Base-by-base conservation (phyloP, 1,139 yeast genomes). In the Pneumocystis carinii region DNA sequence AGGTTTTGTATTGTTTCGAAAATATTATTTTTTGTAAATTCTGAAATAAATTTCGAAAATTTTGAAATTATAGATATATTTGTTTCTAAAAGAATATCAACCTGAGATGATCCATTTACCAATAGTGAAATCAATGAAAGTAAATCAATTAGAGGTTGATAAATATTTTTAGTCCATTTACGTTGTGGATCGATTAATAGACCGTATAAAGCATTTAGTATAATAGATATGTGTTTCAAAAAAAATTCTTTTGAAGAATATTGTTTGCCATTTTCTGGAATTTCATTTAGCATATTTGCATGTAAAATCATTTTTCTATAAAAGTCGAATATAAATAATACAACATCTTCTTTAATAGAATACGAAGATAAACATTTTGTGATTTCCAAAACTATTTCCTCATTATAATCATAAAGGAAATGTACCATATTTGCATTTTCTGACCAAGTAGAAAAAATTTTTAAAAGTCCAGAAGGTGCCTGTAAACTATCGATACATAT, bases 401-500 rank as follows among this genome's bases (percentile, higher is more conserved):
- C 80, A 69, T 86, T 85, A 64, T 79, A 76, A 67, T 79, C 79
- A 64, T 61, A 60, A 24, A 88, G 73, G 66, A 86, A 82, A 27
- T 77, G 77, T 62, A 79, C 75, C 56, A 85, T 77, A 36, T 76
- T 75, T 14, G 78, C 76, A 37, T 76, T 74, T 15, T 79, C 77
- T 59, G 92, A 80, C 83, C 95, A 81, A 17, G 81, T 76, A 4
- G 81, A 75, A 69, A 90, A 81, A n/a, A 89, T 73, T 64, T 78
- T 81, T 81, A 90, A 76, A 61, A 90, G 73, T 0, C 95, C 81
- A 0, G 97, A 89, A 0, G 90, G 85, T 70, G 85, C 90, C 70
- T 89, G 95, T 60, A 87, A 76, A 71, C 90, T 90, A 69, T 87
- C 96, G 57, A 76, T 79, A 2, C 86, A 85, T 72, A 90, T 90